phyloP scores from a whole-genome alignment of 1,284 basidiomycete species.

The Singerocomus inundabilis region DNA sequence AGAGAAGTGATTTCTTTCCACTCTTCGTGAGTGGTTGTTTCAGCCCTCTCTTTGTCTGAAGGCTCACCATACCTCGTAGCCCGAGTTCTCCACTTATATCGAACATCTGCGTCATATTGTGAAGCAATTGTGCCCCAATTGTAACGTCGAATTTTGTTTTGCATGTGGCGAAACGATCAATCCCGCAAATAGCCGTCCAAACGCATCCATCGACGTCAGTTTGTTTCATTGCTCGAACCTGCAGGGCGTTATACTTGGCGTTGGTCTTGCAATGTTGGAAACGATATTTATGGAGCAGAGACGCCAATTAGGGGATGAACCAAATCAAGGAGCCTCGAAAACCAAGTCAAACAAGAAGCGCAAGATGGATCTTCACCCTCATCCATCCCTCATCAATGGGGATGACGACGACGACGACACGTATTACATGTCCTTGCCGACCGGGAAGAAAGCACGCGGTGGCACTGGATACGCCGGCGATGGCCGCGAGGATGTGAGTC shows the following conservation, averaged over 20 bases:
- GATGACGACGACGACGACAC: constrained; percentile 57
- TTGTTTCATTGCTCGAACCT: constrained; percentile 86
- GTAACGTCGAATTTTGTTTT: constrained; percentile 69
- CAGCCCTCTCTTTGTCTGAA: not conserved
- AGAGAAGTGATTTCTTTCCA: constrained; percentile 77
- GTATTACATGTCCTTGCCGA: constrained; percentile 43
- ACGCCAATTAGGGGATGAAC: constrained; percentile 39
- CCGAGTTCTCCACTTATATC: constrained; percentile 70
- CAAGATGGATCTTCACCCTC: constrained; percentile 42
- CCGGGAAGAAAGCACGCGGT: constrained; percentile 64
- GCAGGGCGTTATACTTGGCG: constrained; percentile 83
- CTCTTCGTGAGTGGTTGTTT: constrained; percentile 61
- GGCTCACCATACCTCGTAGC: constrained; percentile 40
- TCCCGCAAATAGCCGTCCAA: constrained; percentile 40
- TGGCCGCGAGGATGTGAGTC: constrained; percentile 75
- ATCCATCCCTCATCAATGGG: constrained; percentile 31
- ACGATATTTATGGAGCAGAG: constrained; percentile 61
- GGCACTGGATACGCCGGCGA: constrained; percentile 85
- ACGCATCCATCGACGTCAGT: constrained; percentile 45
- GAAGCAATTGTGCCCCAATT: constrained; percentile 60
- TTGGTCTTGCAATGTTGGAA: constrained; percentile 81
- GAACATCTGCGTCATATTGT: constrained; percentile 59
- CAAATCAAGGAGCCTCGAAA: constrained; percentile 35
- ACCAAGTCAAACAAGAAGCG: constrained; percentile 49
- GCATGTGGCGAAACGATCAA: constrained; percentile 78